phyloP scores from a whole-genome alignment of 768 basidiomycete genomes.

The Pleurotus djamor region DNA sequence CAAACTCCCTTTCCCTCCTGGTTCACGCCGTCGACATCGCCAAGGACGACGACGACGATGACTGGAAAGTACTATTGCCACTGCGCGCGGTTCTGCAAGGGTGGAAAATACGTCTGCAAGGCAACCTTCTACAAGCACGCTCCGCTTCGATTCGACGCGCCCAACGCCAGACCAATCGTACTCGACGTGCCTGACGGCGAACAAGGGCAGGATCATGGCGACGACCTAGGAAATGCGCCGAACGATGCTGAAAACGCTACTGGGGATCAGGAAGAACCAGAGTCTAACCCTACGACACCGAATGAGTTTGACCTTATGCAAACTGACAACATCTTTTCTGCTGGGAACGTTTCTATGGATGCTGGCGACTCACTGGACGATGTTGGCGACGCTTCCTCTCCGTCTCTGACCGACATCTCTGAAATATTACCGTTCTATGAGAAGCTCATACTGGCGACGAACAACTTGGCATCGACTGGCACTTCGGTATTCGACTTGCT shows the following conservation, averaged over 20 bases:
- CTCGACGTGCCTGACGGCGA: background rate
- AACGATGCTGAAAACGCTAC: background rate
- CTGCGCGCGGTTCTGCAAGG: constrained; percentile 3
- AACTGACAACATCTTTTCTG: background rate
- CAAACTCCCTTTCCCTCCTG: background rate
- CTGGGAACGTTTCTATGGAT: background rate
- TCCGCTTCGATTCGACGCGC: background rate
- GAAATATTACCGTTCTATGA: background rate
- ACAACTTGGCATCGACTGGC: no score
- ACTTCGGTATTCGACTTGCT: no score
- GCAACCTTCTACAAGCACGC: constrained; percentile 4
- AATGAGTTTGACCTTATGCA: background rate
- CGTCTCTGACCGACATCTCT: background rate
- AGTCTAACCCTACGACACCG: background rate
- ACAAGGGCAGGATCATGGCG: background rate
- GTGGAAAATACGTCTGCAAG: constrained; percentile 5
- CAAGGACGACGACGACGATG: background rate
- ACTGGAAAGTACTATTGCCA: constrained; percentile 2
- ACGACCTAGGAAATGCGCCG: background rate
- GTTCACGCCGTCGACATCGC: background rate
- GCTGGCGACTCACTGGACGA: background rate
- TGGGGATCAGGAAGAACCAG: background rate
- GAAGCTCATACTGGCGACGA: background rate
- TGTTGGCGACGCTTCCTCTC: background rate
- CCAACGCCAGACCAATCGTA: background rate